Evolutionary conservation across 805 yeast species (phyloP), one percentile per base, ranked within the genome.

Genomic region (Candida schatavii): DNA sequence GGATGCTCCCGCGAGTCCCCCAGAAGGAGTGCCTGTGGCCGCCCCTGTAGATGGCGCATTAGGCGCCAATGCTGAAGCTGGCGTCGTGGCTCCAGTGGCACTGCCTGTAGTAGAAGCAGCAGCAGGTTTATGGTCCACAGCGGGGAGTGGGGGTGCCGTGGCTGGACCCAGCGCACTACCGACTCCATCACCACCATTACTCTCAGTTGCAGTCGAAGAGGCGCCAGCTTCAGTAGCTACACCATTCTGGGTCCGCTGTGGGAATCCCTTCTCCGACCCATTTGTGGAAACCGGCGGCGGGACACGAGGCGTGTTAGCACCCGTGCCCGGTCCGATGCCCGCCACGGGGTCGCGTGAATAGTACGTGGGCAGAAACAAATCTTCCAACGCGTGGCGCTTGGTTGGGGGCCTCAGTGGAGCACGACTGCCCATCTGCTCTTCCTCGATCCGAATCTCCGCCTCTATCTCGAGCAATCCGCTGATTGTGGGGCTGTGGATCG

Each of bases 401-500:
- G 35, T 13, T 6, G 32, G 32, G 14, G 20, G 18, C 10, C 21
- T 5, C 20, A 18, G 15, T 11, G 44, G 31, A 17, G 46, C 41
- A n/a, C 23, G 33, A 9, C 32, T 38, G 20, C 35, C 35, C 13
- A 44, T 46, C 2, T 35, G 40, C 15, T 36, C 39, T 2, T 34
- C 46, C 42, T 14, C 36, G 31, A 13, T 38, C 44, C 7, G 37
- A 42, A 3, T 32, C 38, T 3, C 38, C 4, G 35, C 22, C 21
- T 40, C 44, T 10, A 42, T 31, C n/a, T 27, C 42, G 27, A 85
- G 56, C 18, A 90, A 67, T 0, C 97, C 97, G 3, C 95, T 83
- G 20, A 90, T 83, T 4, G 87, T 83, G 2, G 96, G 88, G 0
- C 97, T 80, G 61, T 90, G 97, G 19, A 90, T 79, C 0, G 98